Conservation (phyloP, 805 yeast species). For the Starmera dryadoides region DNA sequence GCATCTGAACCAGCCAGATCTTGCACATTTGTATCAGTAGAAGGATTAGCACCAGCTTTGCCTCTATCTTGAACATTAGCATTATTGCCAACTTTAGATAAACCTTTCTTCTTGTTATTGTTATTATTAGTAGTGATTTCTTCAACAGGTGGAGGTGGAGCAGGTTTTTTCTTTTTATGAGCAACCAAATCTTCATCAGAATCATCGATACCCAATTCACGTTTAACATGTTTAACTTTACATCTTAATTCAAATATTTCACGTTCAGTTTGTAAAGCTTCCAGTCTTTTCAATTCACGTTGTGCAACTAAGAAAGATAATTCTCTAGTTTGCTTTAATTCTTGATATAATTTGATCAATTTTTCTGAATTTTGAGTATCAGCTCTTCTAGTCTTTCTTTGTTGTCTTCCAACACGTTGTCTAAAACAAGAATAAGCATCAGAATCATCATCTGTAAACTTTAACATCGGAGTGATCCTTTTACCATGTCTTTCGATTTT, state of each 20-base stretch:
- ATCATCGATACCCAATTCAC: slow-evolving; percentile 69
- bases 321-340: slow-evolving; percentile 68
- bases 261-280: slow-evolving; percentile 53
- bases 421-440: slow-evolving; percentile 96
- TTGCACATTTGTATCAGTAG: slow-evolving; percentile 6
- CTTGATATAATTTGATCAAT: slow-evolving; percentile 63
- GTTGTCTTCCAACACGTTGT: slow-evolving; percentile 90
- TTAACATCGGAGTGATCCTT: slow-evolving; percentile 64
- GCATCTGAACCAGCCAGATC: slow-evolving; percentile 17
- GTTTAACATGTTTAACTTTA: slow-evolving; percentile 64
- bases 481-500: slow-evolving; percentile 66
- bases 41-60: slow-evolving; percentile 9
- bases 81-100: slow-evolving; percentile 11
- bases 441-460: slow-evolving; percentile 79
- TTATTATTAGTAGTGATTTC: not conserved
- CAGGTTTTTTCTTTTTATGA: slow-evolving; percentile 58
- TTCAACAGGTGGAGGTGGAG: slow-evolving; percentile 10
- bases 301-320: slow-evolving; percentile 63
- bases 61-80: slow-evolving; percentile 11
- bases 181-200: slow-evolving; percentile 80
- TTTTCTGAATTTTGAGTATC: slow-evolving; percentile 87
- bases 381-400: slow-evolving; percentile 92
- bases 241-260: slow-evolving; percentile 69
- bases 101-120: slow-evolving; percentile 12
- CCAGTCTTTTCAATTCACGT: slow-evolving; percentile 61